Evolutionary conservation across 2,329 filamentous ascomycete genomes (phyloP).

Genomic region (Hypoxylon sp.): DNA sequence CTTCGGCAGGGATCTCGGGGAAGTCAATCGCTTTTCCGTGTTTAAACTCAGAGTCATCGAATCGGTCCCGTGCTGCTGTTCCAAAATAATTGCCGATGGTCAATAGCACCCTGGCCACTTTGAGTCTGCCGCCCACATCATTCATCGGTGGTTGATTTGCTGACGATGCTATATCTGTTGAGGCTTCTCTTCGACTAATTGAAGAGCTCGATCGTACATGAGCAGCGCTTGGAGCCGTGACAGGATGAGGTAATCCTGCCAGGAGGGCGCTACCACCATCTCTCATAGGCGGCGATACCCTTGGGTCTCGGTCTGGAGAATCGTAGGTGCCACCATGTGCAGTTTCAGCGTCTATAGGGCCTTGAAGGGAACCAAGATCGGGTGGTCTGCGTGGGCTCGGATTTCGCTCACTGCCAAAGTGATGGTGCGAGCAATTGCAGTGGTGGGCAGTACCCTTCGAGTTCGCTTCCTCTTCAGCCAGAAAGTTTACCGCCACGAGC

Average conservation of each 20-base stretch:
- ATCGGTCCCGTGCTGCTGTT: constrained; percentile 62
- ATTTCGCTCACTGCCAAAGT: constrained; percentile 14
- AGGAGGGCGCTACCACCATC: constrained; percentile 15
- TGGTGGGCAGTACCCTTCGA: constrained; percentile 29
- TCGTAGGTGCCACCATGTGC: constrained; percentile 8
- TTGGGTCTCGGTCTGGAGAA: constrained; percentile 3
- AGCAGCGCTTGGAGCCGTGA: constrained; percentile 6
- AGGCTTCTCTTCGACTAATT: constrained; percentile 14
- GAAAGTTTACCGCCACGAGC: constrained; percentile 58
- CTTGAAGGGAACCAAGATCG: neutral
- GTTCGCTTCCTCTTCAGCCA: constrained; percentile 43
- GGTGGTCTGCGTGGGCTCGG: neutral
- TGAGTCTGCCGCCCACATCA: constrained; percentile 57
- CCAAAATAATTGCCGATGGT: constrained; percentile 62
- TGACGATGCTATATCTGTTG: constrained; percentile 25
- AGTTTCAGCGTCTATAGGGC: constrained; percentile 27
- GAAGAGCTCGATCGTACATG: constrained; percentile 27
- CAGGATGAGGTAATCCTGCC: constrained; percentile 8
- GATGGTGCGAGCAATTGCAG: constrained; percentile 50
- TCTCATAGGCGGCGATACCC: neutral
- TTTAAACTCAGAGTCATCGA: constrained; percentile 65
- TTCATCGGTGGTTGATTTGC: constrained; percentile 2
- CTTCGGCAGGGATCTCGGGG: constrained; percentile 70
- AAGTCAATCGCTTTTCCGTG: constrained; percentile 64
- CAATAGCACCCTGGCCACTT: constrained; percentile 61